These are phyloP conservation scores for Phytophthora hybrid DNA, from an alignment of 352 stramenopile species.

Conservation along the genomic window DNA sequence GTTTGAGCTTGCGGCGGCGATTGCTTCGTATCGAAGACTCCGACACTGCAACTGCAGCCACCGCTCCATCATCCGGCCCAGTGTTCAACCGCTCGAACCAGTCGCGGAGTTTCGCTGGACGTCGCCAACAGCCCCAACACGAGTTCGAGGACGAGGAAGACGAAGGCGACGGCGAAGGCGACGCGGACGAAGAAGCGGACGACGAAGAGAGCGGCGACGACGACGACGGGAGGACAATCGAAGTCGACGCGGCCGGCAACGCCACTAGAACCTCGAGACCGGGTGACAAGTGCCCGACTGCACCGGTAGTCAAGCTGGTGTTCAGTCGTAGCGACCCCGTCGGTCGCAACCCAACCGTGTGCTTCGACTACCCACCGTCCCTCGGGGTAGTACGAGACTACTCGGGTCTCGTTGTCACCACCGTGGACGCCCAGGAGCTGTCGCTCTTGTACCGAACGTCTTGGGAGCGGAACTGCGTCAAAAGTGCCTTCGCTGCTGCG, in stretches of 20 bases:
- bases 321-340: conserved; percentile 60
- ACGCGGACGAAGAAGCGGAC: conserved; percentile 64
- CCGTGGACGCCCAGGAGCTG: conserved; percentile 51
- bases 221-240: conserved; percentile 18
- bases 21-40: conserved; percentile 47
- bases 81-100: conserved; percentile 16
- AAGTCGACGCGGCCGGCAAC: neutral
- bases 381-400: conserved; percentile 63
- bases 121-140: conserved; percentile 24
- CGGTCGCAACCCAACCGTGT: conserved; percentile 72
- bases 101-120: neutral
- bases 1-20: conserved; percentile 32
- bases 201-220: conserved; percentile 50
- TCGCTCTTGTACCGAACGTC: conserved; percentile 83
- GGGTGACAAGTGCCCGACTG: conserved; percentile 49
- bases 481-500: conserved; percentile 87
- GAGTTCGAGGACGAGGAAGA: conserved; percentile 37
- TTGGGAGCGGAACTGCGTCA: conserved; percentile 94
- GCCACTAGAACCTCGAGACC: conserved; percentile 10
- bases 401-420: conserved; percentile 36
- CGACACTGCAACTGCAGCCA: neutral
- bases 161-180: conserved; percentile 31
- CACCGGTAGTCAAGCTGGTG: conserved; percentile 56
- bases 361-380: conserved; percentile 90
- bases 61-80: neutral